Base-by-base conservation (phyloP, 768 basidiomycete genomes). In the Leccinellum luteum region DNA sequence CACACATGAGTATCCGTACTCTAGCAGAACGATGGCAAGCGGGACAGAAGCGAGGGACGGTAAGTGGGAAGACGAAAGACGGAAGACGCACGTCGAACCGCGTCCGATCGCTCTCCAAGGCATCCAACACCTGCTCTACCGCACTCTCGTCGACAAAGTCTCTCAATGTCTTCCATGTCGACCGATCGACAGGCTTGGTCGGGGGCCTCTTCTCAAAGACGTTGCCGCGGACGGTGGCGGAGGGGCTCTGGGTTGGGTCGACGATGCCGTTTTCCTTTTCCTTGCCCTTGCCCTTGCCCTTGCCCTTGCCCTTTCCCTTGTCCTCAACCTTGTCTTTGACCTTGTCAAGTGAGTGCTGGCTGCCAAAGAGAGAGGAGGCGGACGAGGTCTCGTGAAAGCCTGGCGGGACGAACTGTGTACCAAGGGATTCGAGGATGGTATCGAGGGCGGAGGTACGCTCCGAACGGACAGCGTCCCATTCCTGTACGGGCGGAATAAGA, bases 101-200 rank as follows among this genome's bases (percentile, higher is more conserved):
- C 60, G 75, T 78, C 49, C 90, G 76, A 55, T 92, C 89, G 55
- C 75, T 79, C 64, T 94, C 92, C 49, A 93, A 82, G 1, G 77
- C 78, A 54, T 93, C 92, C 48, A 88, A 67, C 19, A 85, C 79
- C 60, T 90, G 87, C 53, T 94, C 92, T 35, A 93, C 85, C 7
- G 85, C 87, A 30, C 85, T 79, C 63, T 94, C 92, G 63, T 92
- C 89, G 34, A 92, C 89, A 69, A 94, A 93, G 67, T 93, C 90
- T 32, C 92, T 81, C 32, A 93, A 67, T 0, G 87, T 89, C 77
- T 91, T 93, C 91, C 91, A 92, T 31, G 75, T 78, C 41, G 75
- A 78, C 56, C 84, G 76, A 62, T 87, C 85, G 25, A 64, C 66
- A 55, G 63, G 58, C 30, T 60, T 63, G 3, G 55, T 62, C 6